Percentiles rank a stretch among this genome's conserved stretches.
phyloP scores from a whole-genome alignment of 1,139 yeast species.

The Neolecta irregularis region DNA sequence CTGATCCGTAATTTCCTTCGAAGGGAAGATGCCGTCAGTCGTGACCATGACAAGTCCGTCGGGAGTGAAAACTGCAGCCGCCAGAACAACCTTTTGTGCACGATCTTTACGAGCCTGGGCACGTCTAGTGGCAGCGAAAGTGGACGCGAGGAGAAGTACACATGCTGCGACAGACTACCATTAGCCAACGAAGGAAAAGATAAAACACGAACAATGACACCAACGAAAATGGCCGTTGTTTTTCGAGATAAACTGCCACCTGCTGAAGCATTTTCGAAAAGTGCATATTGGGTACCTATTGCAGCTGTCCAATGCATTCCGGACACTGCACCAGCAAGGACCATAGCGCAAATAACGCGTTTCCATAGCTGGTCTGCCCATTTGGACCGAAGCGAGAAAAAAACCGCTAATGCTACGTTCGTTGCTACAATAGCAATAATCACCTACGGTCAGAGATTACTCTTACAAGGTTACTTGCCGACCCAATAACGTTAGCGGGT shows the following conservation, averaged over 20 bases:
- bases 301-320: conserved; percentile 9
- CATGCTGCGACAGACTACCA: conserved; percentile 4
- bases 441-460: neutral
- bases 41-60: conserved; percentile 7
- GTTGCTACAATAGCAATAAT: conserved; percentile 8
- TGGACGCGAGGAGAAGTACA: neutral
- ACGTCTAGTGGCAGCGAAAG: conserved; percentile 1
- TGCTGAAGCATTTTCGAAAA: neutral
- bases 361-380: conserved; percentile 6
- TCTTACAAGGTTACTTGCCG: neutral
- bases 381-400: conserved; percentile 8
- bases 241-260: neutral
- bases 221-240: conserved; percentile 4
- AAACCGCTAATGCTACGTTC: conserved; percentile 3
- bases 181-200: neutral
- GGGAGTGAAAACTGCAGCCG: conserved; percentile 5
- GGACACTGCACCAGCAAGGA: conserved; percentile 7
- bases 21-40: conserved; percentile 7
- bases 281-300: conserved; percentile 3
- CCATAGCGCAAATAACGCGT: neutral
- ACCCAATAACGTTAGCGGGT: conserved; percentile 6
- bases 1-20: conserved; percentile 4
- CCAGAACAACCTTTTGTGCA: conserved; percentile 8
- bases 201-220: conserved; percentile 3
- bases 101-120: conserved; percentile 4